Evolutionary conservation across 148 eudicot species (phyloP).

Genomic region (Diospyros lotus): DNA sequence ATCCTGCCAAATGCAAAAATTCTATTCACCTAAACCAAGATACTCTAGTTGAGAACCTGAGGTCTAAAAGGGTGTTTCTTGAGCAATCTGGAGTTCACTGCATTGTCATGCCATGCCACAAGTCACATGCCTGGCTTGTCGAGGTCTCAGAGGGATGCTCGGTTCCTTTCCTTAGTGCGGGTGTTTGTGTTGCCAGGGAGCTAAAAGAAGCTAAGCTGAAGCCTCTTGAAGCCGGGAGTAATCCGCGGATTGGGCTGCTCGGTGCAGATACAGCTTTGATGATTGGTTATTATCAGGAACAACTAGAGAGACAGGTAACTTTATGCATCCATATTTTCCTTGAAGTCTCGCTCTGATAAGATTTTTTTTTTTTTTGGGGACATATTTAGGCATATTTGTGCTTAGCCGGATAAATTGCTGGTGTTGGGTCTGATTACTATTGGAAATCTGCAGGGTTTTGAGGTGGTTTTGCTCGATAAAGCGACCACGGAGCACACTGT

Average conservation of each 20-base stretch:
- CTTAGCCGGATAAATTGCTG: neutral
- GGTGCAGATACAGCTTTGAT: slow-evolving; percentile 25
- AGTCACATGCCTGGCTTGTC: slow-evolving; percentile 38
- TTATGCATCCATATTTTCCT: too few relatives aligned
- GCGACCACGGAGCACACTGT: slow-evolving; percentile 51
- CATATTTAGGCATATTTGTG: too few relatives aligned
- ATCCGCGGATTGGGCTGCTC: slow-evolving; percentile 45
- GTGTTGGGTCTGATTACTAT: neutral
- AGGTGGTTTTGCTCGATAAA: slow-evolving; percentile 53
- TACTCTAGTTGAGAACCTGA: slow-evolving; percentile 34
- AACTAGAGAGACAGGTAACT: slow-evolving; percentile 43
- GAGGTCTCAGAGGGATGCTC: slow-evolving; percentile 43
- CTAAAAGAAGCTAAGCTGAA: slow-evolving; percentile 44
- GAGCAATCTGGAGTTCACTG: slow-evolving; percentile 54
- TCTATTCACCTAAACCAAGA: neutral
- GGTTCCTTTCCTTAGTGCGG: slow-evolving; percentile 39
- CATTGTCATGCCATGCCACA: slow-evolving; percentile 61
- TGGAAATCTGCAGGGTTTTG: slow-evolving; percentile 43
- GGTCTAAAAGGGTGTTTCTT: slow-evolving; percentile 37
- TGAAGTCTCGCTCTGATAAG: too few relatives aligned
- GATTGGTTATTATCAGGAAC: slow-evolving; percentile 40
- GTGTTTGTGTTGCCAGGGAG: slow-evolving; percentile 43
- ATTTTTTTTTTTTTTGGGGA: too few relatives aligned
- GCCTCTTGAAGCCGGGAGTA: slow-evolving; percentile 53
- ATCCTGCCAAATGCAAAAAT: neutral